Conservation (phyloP, 805 yeast species). For the Isabelozyma rhagii region DNA sequence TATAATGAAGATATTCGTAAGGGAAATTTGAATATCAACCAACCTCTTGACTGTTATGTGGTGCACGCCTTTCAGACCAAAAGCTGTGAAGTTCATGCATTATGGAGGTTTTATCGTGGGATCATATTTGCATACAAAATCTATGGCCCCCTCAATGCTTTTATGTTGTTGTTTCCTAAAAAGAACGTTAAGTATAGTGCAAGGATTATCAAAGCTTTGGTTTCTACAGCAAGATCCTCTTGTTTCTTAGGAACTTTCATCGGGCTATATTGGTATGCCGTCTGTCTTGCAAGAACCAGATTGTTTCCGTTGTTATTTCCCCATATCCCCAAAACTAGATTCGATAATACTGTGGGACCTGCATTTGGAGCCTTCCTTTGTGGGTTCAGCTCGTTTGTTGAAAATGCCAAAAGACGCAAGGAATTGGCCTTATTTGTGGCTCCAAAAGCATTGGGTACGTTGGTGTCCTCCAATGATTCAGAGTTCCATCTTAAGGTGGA, state of each 20-base stretch:
- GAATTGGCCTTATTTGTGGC: conserved; percentile 49
- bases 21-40: conserved; percentile 20
- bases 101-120: conserved; percentile 43
- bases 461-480: conserved; percentile 24
- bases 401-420: conserved; percentile 37
- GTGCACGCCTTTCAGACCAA: conserved; percentile 38
- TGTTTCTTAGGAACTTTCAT: conserved; percentile 42
- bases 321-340: conserved; percentile 23
- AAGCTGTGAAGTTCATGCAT: conserved; percentile 46
- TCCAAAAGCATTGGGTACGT: conserved; percentile 35
- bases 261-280: conserved; percentile 44
- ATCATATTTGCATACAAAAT: conserved; percentile 37
- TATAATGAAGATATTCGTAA: conserved; percentile 29
- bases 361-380: conserved; percentile 37
- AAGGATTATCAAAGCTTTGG: conserved; percentile 17
- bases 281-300: conserved; percentile 41
- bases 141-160: conserved; percentile 40
- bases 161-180: conserved; percentile 24
- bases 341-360: conserved; percentile 40
- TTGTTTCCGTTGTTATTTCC: conserved; percentile 40
- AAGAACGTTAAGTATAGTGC: conserved; percentile 10
- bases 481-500: conserved; percentile 24
- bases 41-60: conserved; percentile 37
- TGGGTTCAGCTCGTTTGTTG: conserved; percentile 42
- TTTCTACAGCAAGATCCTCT: conserved; percentile 37